Evolutionary conservation across 768 basidiomycete species (phyloP).

Genomic region (Leccinellum luteum): DNA sequence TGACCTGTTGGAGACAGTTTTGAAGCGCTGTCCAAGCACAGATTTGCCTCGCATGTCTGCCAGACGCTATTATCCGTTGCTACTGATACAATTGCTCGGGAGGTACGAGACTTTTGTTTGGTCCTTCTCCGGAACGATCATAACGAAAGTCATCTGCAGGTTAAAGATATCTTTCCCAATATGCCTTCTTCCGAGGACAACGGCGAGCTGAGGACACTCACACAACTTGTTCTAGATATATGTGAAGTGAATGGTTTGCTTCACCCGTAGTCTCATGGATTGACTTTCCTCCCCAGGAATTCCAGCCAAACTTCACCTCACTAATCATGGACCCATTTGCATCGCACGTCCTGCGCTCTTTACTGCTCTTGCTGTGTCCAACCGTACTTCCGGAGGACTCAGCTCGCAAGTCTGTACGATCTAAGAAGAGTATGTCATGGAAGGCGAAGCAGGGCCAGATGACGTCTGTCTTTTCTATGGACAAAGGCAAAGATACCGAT

Average conservation of each 20-base stretch:
- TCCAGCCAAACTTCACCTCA: constrained; percentile 57
- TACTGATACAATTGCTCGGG: constrained; percentile 60
- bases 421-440: constrained; percentile 82
- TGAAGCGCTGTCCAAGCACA: constrained; percentile 63
- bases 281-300: constrained; percentile 49
- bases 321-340: constrained; percentile 85
- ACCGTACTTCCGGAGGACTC: constrained; percentile 42
- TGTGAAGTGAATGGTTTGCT: constrained; percentile 50
- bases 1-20: constrained; percentile 42
- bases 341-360: constrained; percentile 82
- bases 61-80: constrained; percentile 82
- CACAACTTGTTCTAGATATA: constrained; percentile 59
- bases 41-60: constrained; percentile 95
- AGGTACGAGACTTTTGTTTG: constrained; percentile 42
- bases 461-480: constrained; percentile 69
- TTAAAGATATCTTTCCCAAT: constrained; percentile 51
- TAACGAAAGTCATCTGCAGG: constrained; percentile 34
- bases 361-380: constrained; percentile 77
- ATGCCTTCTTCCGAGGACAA: constrained; percentile 45
- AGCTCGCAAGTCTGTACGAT: constrained; percentile 52
- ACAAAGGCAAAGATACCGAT: constrained; percentile 37
- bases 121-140: not conserved
- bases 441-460: constrained; percentile 78
- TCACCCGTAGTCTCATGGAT: constrained; percentile 16
- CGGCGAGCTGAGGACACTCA: constrained; percentile 68